Evolutionary conservation across 208 protist genomes (phyloP), one percentile per base, ranked within the genome.

Genomic region (Trypanosoma brucei): DNA sequence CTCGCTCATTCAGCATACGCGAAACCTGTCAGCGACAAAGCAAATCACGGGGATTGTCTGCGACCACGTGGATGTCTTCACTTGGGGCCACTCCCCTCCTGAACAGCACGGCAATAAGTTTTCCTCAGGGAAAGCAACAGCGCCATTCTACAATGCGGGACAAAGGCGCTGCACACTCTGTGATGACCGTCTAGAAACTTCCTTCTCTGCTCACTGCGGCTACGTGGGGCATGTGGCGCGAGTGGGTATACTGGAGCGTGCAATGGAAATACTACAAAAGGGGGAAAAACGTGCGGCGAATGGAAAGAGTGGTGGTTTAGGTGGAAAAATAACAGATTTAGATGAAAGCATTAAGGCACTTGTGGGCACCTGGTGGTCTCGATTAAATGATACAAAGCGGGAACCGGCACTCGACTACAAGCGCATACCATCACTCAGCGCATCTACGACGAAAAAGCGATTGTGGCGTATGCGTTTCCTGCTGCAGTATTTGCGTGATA

Each of bases 171-270:
- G 83, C 48, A 65, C 33, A 7, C 40, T 89, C 44, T 89, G 83
- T 58, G 55, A 78, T 53, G 50, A 38, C 5, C 50, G 55, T 39
- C 49, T 87, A 7, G 46, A 67, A 1, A 65, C 65, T 2, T 75
- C 72, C 39, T 83, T 83, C 63, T 22, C 33, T 13, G 39, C 61
- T 13, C 87, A 94, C 63, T 61, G 3, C 6, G 33, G 14, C 14
- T 68, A 59, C n/a, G 60, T 83, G 1, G 70, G 80, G 33, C 87
- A 94, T 62, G 54, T 62, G 6, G 74, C 76, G 3, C 81, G 82
- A 7, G 31, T 86, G 3, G 84, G 58, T 13, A 75, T 94, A n/a
- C 50, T 91, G 38, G 73, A 81, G 69, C 66, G 84, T 3, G 69
- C 69, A 0, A 45, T 88, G 5, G 59, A 62, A 22, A 55, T 87